phyloP scores from a whole-genome alignment of 2,329 filamentous ascomycete species.

The Ophiostoma ulmi region DNA sequence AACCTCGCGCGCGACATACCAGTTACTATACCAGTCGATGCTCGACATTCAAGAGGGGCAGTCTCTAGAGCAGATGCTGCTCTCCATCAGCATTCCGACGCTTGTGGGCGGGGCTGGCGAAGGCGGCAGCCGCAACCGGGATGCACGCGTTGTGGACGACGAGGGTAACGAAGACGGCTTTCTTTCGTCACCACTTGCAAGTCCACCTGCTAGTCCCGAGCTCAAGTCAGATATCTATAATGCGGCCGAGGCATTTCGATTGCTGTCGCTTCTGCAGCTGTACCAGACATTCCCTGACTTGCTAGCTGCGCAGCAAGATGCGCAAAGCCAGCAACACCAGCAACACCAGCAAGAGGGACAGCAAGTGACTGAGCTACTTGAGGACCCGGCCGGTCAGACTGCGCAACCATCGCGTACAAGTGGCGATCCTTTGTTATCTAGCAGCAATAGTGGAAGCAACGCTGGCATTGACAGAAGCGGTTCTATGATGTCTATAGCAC shows the following conservation, averaged over 20 bases:
- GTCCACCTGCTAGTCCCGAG: constrained; percentile 28
- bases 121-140: not conserved
- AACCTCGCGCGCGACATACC: constrained; percentile 28
- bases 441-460: not conserved
- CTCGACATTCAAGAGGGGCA: constrained; percentile 35
- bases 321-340: constrained; percentile 15
- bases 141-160: not conserved
- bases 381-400: not conserved
- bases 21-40: constrained; percentile 30
- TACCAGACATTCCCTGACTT: constrained; percentile 37
- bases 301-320: not conserved
- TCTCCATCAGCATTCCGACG: constrained; percentile 31
- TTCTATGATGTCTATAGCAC: constrained; percentile 23
- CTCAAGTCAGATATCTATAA: constrained; percentile 32
- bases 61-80: constrained; percentile 35
- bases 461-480: not conserved
- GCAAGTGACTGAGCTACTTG: not conserved
- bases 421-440: not conserved
- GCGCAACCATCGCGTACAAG: not conserved
- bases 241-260: constrained; percentile 38
- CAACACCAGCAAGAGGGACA: not conserved
- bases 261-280: constrained; percentile 38
- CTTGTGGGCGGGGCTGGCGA: not conserved
- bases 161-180: not conserved
- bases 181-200: constrained; percentile 10